Evolutionary conservation across 495 filamentous ascomycete species (phyloP), one percentile per base, ranked within the genome.

Genomic region (Umbilicaria muhlenbergii): DNA sequence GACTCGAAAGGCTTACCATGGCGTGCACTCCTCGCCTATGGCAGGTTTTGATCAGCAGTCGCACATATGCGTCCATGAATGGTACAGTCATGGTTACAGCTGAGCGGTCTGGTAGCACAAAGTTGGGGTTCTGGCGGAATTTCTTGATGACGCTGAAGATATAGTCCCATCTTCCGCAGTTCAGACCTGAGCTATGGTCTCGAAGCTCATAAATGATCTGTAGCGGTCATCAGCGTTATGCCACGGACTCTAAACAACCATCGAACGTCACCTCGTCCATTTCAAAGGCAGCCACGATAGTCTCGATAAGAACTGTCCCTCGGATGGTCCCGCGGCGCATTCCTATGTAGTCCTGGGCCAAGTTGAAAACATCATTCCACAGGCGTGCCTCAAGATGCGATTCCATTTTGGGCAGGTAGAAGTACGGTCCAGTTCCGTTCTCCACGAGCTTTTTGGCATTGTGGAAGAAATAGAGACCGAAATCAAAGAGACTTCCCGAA

Each of bases 121-220:
- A 99, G 59, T 79, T 77, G 48, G 83, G 68, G 69, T 94, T 87
- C 51, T 94, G 77, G 53, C 92, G 83, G 80, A 96, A 95, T 67
- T 94, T 94, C 74, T 99, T 99, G 73, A 99, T 99, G 58, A 91
- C 85, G 62, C 80, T 89, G 73, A 99, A 98, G 68, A 99, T 96
- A 73, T 99, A 99, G 60, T 99, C 91, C 91, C 91, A 99, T 40
- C 91, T 82, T 40, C 91, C 91, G 64, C 91, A 99, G 73, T 99
- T 99, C 50, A 99, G 74, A 42, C 91, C 91, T 11, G 91, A 81
- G 63, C 79, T 86, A 70, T 99, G 91, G 58, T 96, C 89, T 33
- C 91, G 84, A 49, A 99, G 80, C 65, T 99, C 91, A 68, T 94
- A 99, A 63, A 99, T 96, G 64, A 98, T 96, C 80, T 73, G 16